Evolutionary conservation across 257 asterid genomes (phyloP).

Genomic region (Solanum etuberosum): DNA sequence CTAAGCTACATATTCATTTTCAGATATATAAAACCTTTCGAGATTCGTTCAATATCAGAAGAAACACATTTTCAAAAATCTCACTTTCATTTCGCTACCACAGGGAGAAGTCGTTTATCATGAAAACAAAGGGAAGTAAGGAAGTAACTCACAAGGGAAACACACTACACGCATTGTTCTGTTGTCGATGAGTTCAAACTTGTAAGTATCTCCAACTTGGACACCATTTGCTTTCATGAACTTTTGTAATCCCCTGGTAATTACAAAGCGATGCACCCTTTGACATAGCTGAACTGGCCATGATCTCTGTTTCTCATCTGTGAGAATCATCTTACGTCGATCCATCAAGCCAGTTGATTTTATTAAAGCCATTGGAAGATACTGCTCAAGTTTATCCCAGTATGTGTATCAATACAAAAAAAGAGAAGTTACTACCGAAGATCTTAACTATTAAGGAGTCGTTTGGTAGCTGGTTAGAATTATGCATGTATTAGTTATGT

Average conservation of each 20-base stretch:
- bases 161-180: background rate
- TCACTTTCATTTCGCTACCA: background rate
- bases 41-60: background rate
- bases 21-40: background rate
- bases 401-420: background rate
- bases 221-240: constrained; percentile 3
- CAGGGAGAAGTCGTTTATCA: background rate
- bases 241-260: background rate
- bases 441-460: background rate
- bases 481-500: background rate
- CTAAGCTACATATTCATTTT: background rate
- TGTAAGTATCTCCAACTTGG: constrained; percentile 5
- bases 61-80: background rate
- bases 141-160: background rate
- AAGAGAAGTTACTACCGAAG: background rate
- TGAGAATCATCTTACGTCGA: background rate
- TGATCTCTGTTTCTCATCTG: background rate
- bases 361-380: background rate
- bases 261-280: background rate
- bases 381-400: background rate
- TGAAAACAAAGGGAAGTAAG: background rate
- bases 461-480: background rate
- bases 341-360: background rate
- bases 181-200: constrained; percentile 4
- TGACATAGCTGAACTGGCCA: background rate